Conservation (phyloP, 331 rosid species). For the Acacia pycnantha region DNA sequence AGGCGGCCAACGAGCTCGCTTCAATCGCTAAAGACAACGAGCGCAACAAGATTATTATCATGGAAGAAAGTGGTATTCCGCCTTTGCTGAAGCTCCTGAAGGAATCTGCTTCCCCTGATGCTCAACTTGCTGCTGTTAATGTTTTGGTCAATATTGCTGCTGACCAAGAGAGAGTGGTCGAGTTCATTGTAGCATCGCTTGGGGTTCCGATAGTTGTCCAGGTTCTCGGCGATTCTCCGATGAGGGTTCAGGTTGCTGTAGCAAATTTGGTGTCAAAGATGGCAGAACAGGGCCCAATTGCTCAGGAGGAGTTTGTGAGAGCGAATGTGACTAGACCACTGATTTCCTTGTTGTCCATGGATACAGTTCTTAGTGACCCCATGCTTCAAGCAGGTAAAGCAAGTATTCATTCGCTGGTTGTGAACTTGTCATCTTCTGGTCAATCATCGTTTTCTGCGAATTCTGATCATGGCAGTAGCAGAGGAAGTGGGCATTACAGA, state of each 20-base stretch:
- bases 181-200: constrained; percentile 29
- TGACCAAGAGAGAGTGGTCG: constrained; percentile 49
- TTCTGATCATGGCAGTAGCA: constrained; percentile 53
- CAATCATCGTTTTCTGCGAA: constrained; percentile 29
- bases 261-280: constrained; percentile 66
- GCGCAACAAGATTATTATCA: constrained; percentile 68
- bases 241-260: constrained; percentile 61
- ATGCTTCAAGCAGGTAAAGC: constrained; percentile 41
- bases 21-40: constrained; percentile 52
- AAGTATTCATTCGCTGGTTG: constrained; percentile 61
- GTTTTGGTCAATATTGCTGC: constrained; percentile 55
- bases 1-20: constrained; percentile 55
- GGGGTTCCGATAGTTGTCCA: constrained; percentile 63
- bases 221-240: constrained; percentile 59
- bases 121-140: constrained; percentile 72
- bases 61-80: constrained; percentile 70
- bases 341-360: constrained; percentile 64
- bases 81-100: constrained; percentile 80
- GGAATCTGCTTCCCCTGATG: constrained; percentile 57
- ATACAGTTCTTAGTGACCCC: constrained; percentile 60
- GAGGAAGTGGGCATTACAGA: constrained; percentile 50
- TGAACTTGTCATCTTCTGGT: constrained; percentile 31
- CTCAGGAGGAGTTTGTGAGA: constrained; percentile 72
- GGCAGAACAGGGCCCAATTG: constrained; percentile 50
- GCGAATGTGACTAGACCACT: constrained; percentile 77